Evolutionary conservation across 2,329 filamentous ascomycete species (phyloP).

Genomic region (Monosporascus sp.): DNA sequence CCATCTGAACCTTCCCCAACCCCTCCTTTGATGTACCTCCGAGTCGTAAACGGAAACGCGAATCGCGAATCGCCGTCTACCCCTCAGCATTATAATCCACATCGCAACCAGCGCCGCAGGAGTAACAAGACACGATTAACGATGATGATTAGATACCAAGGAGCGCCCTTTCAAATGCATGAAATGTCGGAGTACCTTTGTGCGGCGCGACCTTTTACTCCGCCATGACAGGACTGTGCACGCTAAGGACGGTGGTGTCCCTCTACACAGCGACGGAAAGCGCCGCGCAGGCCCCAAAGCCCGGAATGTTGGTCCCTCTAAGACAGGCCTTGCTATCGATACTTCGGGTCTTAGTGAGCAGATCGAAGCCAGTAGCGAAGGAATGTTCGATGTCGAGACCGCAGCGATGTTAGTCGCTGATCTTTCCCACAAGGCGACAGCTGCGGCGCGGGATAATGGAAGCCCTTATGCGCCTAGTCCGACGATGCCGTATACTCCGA

Average conservation of each 20-base stretch:
- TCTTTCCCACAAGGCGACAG: conserved; percentile 89
- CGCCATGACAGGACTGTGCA: conserved; percentile 98
- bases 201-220: conserved; percentile 90
- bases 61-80: background rate
- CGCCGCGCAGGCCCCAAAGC: conserved; percentile 69
- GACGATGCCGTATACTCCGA: conserved; percentile 67
- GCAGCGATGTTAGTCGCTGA: conserved; percentile 98
- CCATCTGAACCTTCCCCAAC: conserved; percentile 8
- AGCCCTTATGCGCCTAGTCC: conserved; percentile 51
- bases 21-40: conserved; percentile 14
- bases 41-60: background rate
- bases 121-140: conserved; percentile 19
- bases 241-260: conserved; percentile 93
- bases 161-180: conserved; percentile 97
- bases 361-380: conserved; percentile 85
- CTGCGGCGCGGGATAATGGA: conserved; percentile 55
- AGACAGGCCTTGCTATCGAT: conserved; percentile 76
- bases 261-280: conserved; percentile 91
- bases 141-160: conserved; percentile 72
- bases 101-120: conserved; percentile 4
- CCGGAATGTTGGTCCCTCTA: conserved; percentile 60
- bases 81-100: conserved; percentile 10
- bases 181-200: conserved; percentile 98
- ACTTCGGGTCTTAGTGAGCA: conserved; percentile 76
- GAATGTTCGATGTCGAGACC: conserved; percentile 91